A percentile compares a stretch with the other conserved stretches of the same genome.
Evolutionary conservation across 2,329 filamentous ascomycete species (phyloP).

Genomic region (Pochonia chlamydosporia): DNA sequence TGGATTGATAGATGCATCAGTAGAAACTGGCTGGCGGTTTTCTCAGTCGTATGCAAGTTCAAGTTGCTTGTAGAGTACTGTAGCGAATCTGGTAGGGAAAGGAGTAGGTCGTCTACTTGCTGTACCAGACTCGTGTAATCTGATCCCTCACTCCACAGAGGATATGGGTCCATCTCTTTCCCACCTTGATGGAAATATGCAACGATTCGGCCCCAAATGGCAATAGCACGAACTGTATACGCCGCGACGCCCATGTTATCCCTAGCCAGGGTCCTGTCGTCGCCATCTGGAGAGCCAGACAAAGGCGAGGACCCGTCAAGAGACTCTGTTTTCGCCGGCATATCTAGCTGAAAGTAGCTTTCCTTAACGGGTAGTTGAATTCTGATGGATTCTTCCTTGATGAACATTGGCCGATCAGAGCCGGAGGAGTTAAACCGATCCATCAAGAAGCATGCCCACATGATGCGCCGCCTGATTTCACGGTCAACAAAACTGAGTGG

Average conservation of each 20-base stretch:
- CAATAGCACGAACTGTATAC: conserved; percentile 79
- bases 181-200: conserved; percentile 88
- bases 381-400: conserved; percentile 81
- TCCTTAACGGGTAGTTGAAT: conserved; percentile 91
- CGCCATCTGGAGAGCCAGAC: conserved; percentile 55
- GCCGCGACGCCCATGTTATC: conserved; percentile 93
- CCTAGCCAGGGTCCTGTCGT: conserved; percentile 58
- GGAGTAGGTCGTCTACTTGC: conserved; percentile 65
- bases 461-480: conserved; percentile 85
- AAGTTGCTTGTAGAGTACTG: conserved; percentile 77
- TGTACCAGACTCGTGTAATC: conserved; percentile 65
- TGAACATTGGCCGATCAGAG: conserved; percentile 84
- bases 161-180: conserved; percentile 67
- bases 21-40: conserved; percentile 83
- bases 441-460: conserved; percentile 99
- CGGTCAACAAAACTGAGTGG: conserved; percentile 85
- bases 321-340: conserved; percentile 80
- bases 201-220: conserved; percentile 85
- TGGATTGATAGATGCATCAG: conserved; percentile 88
- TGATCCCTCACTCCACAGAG: conserved; percentile 80
- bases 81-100: conserved; percentile 64
- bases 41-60: conserved; percentile 75
- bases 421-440: conserved; percentile 96
- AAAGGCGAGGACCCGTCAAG: conserved; percentile 66
- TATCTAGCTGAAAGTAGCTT: conserved; percentile 82